phyloP scores from a whole-genome alignment of 78 protist species.

The Chrysochromulina parva region DNA sequence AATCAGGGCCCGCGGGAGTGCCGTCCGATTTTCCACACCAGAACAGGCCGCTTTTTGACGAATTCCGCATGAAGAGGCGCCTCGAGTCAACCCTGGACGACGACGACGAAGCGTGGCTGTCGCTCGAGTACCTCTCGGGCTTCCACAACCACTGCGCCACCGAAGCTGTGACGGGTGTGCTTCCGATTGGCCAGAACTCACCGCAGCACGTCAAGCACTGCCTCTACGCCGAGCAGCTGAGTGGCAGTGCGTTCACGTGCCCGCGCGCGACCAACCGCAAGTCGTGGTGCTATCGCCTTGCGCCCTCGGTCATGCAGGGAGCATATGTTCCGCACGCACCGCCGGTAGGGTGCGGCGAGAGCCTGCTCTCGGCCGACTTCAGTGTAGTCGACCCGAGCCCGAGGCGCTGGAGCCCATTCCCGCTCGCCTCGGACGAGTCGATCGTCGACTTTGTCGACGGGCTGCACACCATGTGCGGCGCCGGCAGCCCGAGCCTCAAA shows the following conservation, averaged over 20 bases:
- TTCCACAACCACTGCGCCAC: slow-evolving; percentile 65
- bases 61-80: too few species aligned
- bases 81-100: too few species aligned
- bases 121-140: slow-evolving; percentile 76
- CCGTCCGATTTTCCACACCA: too few species aligned
- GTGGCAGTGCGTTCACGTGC: slow-evolving; percentile 90
- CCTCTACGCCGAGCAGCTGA: slow-evolving; percentile 93
- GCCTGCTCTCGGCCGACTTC: slow-evolving; percentile 40
- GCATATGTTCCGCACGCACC: slow-evolving; percentile 52
- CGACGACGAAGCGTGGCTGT: too few species aligned
- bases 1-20: too few species aligned
- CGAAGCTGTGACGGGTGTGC: slow-evolving; percentile 82
- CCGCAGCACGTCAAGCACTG: slow-evolving; percentile 86
- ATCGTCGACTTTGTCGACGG: slow-evolving; percentile 74
- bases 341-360: too few species aligned
- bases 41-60: too few species aligned
- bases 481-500: slow-evolving; percentile 58
- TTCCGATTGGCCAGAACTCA: slow-evolving; percentile 86
- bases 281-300: slow-evolving; percentile 84
- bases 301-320: slow-evolving; percentile 64
- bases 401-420: slow-evolving; percentile 84
- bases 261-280: slow-evolving; percentile 72
- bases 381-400: slow-evolving; percentile 66
- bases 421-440: slow-evolving; percentile 46
- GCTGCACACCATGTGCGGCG: slow-evolving; percentile 74